Conservation (phyloP, 139 green algal species). For the Picochlorum sp. region DNA sequence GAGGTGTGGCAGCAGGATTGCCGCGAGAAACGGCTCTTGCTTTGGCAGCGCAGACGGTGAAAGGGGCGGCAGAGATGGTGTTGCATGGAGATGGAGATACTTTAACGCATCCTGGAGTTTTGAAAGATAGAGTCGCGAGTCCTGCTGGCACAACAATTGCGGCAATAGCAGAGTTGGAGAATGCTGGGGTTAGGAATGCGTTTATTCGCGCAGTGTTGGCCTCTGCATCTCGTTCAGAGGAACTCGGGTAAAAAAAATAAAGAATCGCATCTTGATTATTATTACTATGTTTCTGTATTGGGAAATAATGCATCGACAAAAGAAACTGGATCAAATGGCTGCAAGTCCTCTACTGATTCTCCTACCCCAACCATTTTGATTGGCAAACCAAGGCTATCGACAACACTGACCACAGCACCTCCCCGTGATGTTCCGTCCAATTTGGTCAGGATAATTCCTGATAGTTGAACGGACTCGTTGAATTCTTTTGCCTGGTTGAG, state of each 20-base stretch:
- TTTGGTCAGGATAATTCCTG: constrained; percentile 94
- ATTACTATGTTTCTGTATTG: neutral
- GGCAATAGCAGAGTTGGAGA: constrained; percentile 56
- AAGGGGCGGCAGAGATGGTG: constrained; percentile 50
- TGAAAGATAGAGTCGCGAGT: constrained; percentile 64
- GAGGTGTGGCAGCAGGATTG: constrained; percentile 60
- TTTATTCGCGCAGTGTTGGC: constrained; percentile 62
- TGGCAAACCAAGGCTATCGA: constrained; percentile 88
- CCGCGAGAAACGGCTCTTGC: constrained; percentile 56
- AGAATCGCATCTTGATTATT: neutral
- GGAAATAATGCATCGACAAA: constrained; percentile 93
- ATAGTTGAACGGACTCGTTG: constrained; percentile 72
- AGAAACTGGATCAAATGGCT: constrained; percentile 77
- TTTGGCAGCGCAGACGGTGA: constrained; percentile 66
- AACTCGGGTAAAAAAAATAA: constrained; percentile 25
- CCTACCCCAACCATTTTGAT: constrained; percentile 98
- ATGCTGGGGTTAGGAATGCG: constrained; percentile 37
- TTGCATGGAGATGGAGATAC: neutral
- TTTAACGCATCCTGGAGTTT: constrained; percentile 44
- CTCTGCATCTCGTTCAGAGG: constrained; percentile 37
- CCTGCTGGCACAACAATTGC: constrained; percentile 54
- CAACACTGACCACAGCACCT: constrained; percentile 71
- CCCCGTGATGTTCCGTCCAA: constrained; percentile 89
- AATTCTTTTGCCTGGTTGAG: constrained; percentile 86
- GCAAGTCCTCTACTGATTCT: constrained; percentile 86